These are phyloP conservation scores for Penicillium robsamsonii DNA, from an alignment of 495 filamentous ascomycete species.

Conservation along the genomic window DNA sequence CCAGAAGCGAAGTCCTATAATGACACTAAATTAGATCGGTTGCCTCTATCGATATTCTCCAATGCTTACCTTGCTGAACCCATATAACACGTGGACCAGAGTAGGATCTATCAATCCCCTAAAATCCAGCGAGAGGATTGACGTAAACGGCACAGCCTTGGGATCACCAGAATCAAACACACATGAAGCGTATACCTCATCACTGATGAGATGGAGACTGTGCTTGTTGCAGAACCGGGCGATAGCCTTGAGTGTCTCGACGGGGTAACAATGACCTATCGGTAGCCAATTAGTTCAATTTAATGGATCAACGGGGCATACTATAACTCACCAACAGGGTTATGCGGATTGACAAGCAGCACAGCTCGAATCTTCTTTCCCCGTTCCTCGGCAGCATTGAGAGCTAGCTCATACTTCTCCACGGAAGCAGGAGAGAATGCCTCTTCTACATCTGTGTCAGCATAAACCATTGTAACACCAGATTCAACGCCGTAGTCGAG, in stretches of 20 bases:
- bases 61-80: constrained; percentile 49
- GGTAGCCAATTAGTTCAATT: neutral
- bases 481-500: constrained; percentile 39
- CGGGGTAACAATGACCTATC: constrained; percentile 53
- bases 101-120: constrained; percentile 45
- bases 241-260: constrained; percentile 45
- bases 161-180: constrained; percentile 43
- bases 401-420: constrained; percentile 33
- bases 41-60: neutral
- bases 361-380: constrained; percentile 25
- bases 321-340: constrained; percentile 37
- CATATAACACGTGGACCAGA: constrained; percentile 58
- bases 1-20: constrained; percentile 51
- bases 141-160: constrained; percentile 47
- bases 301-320: neutral
- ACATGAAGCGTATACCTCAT: constrained; percentile 60
- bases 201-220: constrained; percentile 56
- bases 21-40: neutral
- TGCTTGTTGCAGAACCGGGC: constrained; percentile 53
- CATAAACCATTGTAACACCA: constrained; percentile 37
- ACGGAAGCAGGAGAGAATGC: constrained; percentile 30
- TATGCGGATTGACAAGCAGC: constrained; percentile 42
- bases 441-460: constrained; percentile 29
- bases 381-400: constrained; percentile 17
- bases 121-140: constrained; percentile 47